Conservation (phyloP, 2,329 filamentous ascomycete genomes). For the Neurospora sp. region DNA sequence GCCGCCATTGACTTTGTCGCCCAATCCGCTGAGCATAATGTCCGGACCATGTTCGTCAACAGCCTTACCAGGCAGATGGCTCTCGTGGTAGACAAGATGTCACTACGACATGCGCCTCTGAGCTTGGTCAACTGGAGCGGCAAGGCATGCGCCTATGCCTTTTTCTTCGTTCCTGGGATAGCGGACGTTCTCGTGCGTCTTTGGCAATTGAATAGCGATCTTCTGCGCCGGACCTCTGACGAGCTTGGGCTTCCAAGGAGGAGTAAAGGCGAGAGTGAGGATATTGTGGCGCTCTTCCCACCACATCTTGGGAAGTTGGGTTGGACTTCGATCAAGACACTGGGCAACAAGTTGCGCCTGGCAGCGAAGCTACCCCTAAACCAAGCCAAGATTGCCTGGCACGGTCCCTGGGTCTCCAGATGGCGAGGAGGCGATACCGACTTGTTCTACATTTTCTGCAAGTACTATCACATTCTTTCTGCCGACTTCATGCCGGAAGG, state of each 20-base stretch:
- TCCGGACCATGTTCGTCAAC: conserved; percentile 75
- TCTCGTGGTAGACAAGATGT: conserved; percentile 84
- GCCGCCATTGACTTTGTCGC: conserved; percentile 33
- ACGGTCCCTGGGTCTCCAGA: conserved; percentile 71
- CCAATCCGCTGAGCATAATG: conserved; percentile 74
- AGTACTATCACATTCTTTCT: conserved; percentile 72
- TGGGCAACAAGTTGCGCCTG: conserved; percentile 51
- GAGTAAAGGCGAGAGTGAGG: conserved; percentile 46
- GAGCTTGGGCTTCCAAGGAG: conserved; percentile 56
- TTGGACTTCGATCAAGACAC: conserved; percentile 41
- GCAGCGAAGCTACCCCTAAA: conserved; percentile 55
- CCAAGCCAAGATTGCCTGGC: conserved; percentile 69
- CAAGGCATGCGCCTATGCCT: conserved; percentile 84
- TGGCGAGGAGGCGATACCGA: conserved; percentile 86
- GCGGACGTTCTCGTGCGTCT: conserved; percentile 74
- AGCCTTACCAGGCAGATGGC: conserved; percentile 77
- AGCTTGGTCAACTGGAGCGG: conserved; percentile 77
- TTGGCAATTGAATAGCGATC: conserved; percentile 62
- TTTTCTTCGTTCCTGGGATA: conserved; percentile 83
- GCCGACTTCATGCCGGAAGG: conserved; percentile 58
- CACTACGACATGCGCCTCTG: conserved; percentile 54
- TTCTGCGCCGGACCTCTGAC: conserved; percentile 60
- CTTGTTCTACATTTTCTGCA: conserved; percentile 83
- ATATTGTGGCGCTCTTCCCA: conserved; percentile 62
- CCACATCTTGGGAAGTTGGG: conserved; percentile 47